Base-by-base conservation (phyloP, 208 protist species). In the Trypanosoma cruzi region DNA sequence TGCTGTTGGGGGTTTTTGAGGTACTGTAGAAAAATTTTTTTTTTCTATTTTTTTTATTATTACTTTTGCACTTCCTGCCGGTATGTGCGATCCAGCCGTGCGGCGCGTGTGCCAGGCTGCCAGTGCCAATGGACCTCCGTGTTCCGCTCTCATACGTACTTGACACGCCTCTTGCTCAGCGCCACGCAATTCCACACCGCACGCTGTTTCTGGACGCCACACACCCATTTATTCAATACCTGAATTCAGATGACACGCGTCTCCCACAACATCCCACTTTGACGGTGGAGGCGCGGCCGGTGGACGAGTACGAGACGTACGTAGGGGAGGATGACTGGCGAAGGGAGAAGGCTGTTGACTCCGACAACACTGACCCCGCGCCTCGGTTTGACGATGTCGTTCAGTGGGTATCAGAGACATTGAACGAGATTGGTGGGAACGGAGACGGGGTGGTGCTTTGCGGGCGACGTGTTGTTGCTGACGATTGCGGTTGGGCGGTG, bases 401-500 rank as follows among this genome's bases (percentile, higher is more conserved):
- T 29, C 68, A 78, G 26, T 91, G 85, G 85, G 81, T 93, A 10
- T 26, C 64, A 0, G 59, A 68, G 0, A 46, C 66, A 4, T n/a
- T 69, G 16, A 31, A 34, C 11, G 65, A 71, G 26, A 48, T 80
- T 42, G 42, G 42, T 1, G 81, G 76, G 63, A 28, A 53, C 1
- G 81, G 76, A 64, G 80, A 84, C 34, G 90, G 88, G 16, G 88
- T 94, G 29, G 88, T 96, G 36, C 73, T 96, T 36, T 92, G 84
- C 57, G 90, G 90, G 20, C 75, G 76, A 31, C 86, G 87, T 64
- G 79, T 77, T 0, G 84, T 94, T 29, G 90, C 90, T n/a, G 85
- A 94, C 59, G 90, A 96, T 65, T 87, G 77, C 55, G 64, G 84
- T 18, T 96, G 90, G 87, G 88, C 86, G 29, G 83, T 89, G 22